phyloP scores from a whole-genome alignment of 176 grass and related monocot genomes.

The Oryza coarctata region DNA sequence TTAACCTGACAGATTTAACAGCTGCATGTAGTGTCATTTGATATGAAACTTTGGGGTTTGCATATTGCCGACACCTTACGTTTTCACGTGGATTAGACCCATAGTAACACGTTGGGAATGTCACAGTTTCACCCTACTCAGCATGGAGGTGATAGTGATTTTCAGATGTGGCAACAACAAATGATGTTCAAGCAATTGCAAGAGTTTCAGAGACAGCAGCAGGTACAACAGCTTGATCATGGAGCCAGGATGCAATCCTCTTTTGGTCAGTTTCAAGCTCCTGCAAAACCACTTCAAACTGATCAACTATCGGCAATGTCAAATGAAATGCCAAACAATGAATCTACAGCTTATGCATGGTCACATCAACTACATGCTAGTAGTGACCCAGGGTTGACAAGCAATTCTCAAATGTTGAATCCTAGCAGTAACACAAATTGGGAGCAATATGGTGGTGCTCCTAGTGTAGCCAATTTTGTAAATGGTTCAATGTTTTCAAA shows the following conservation, averaged over 20 bases:
- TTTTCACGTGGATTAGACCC: constrained; percentile 37
- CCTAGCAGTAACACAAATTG: constrained; percentile 63
- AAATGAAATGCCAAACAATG: constrained; percentile 69
- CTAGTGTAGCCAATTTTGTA: constrained; percentile 51
- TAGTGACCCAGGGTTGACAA: constrained; percentile 49
- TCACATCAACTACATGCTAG: constrained; percentile 47
- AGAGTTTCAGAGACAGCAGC: constrained; percentile 85
- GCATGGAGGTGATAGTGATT: constrained; percentile 52
- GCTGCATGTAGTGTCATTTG: constrained; percentile 33
- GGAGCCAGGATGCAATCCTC: constrained; percentile 52
- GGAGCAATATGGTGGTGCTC: constrained; percentile 56
- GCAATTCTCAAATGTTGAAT: constrained; percentile 61
- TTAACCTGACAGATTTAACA: constrained; percentile 11
- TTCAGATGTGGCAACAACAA: constrained; percentile 90
- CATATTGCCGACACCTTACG: constrained; percentile 22
- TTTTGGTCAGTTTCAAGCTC: constrained; percentile 52
- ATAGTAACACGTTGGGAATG: constrained; percentile 46
- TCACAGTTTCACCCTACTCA: constrained; percentile 65
- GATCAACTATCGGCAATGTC: constrained; percentile 56
- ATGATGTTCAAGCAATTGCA: constrained; percentile 85
- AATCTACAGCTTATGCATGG: constrained; percentile 62
- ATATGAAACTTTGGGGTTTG: constrained; percentile 47
- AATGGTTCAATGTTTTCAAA: constrained; percentile 67
- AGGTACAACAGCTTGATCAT: constrained; percentile 69
- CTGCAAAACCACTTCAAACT: constrained; percentile 43